Conservation (phyloP, 768 basidiomycete species). For the Omphalotus guepiniiformis region DNA sequence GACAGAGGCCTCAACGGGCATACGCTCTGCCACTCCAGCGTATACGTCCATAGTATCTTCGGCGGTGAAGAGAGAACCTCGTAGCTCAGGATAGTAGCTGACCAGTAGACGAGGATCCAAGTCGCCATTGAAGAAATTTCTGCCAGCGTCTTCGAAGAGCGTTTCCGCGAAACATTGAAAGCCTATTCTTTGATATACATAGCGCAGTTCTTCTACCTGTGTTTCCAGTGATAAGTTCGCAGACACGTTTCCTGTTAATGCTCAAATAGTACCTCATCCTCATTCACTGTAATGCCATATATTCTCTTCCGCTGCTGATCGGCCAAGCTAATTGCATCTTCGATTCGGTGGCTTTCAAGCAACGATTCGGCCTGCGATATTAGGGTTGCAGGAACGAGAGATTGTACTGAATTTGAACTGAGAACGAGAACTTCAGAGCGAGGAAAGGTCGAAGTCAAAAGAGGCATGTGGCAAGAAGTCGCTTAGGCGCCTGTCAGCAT, state of each 20-base stretch:
- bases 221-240: background rate
- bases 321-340: conserved; percentile 59
- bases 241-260: conserved; percentile 10
- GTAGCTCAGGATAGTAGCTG: conserved; percentile 75
- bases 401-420: conserved; percentile 53
- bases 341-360: conserved; percentile 57
- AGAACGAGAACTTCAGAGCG: conserved; percentile 68
- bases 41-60: conserved; percentile 65
- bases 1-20: conserved; percentile 65
- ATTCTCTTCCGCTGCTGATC: conserved; percentile 60
- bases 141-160: conserved; percentile 78
- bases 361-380: conserved; percentile 70
- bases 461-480: too few relatives aligned
- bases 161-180: conserved; percentile 77
- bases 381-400: conserved; percentile 67
- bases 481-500: too few relatives aligned
- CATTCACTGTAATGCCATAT: conserved; percentile 44
- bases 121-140: conserved; percentile 71
- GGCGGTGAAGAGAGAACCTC: conserved; percentile 54
- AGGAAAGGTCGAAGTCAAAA: conserved; percentile 57
- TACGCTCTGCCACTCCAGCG: conserved; percentile 66
- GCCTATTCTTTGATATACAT: conserved; percentile 79
- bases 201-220: conserved; percentile 66
- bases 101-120: conserved; percentile 82
- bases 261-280: conserved; percentile 56